Evolutionary conservation across 345 rosid genomes (phyloP).

Genomic region (Bruguiera gymnorhiza): DNA sequence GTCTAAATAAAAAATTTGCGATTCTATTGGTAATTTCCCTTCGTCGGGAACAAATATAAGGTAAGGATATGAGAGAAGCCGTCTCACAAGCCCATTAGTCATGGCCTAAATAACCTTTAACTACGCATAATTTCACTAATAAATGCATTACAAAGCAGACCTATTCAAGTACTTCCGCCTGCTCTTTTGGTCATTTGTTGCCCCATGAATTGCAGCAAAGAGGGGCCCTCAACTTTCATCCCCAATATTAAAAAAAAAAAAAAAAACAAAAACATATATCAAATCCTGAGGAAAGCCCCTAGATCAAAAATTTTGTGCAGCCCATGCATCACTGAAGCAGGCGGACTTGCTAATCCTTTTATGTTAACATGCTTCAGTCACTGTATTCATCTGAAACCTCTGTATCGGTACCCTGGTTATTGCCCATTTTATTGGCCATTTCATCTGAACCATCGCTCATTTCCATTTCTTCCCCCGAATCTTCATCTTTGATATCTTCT

Average conservation of each 20-base stretch:
- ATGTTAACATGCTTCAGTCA: constrained; percentile 32
- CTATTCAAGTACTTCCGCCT: constrained; percentile 15
- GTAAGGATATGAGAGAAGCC: too few species aligned
- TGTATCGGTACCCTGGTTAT: constrained; percentile 42
- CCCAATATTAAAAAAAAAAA: too few species aligned
- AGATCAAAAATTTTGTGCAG: constrained; percentile 16
- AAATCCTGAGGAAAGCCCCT: constrained; percentile 16
- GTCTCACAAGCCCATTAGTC: too few species aligned
- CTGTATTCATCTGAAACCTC: constrained; percentile 72
- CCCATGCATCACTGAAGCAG: too few species aligned
- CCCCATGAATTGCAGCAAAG: not conserved
- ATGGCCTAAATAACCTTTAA: too few species aligned
- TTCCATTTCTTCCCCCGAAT: constrained; percentile 35
- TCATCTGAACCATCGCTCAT: constrained; percentile 54
- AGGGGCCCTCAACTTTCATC: constrained; percentile 2
- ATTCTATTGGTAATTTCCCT: too few species aligned
- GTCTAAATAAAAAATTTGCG: too few species aligned
- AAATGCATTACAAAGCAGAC: constrained; percentile 14
- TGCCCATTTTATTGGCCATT: constrained; percentile 29
- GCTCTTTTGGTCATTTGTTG: constrained; percentile 1
- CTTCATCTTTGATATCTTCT: constrained; percentile 39
- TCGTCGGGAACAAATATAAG: too few species aligned
- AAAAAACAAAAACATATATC: constrained; percentile 1
- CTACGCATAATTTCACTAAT: not conserved
- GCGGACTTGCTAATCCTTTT: too few species aligned